Percentiles rank a stretch among this genome's conserved stretches.
Evolutionary conservation across 2,329 filamentous ascomycete genomes (phyloP).

Genomic region (Fusarium keratoplasticum): DNA sequence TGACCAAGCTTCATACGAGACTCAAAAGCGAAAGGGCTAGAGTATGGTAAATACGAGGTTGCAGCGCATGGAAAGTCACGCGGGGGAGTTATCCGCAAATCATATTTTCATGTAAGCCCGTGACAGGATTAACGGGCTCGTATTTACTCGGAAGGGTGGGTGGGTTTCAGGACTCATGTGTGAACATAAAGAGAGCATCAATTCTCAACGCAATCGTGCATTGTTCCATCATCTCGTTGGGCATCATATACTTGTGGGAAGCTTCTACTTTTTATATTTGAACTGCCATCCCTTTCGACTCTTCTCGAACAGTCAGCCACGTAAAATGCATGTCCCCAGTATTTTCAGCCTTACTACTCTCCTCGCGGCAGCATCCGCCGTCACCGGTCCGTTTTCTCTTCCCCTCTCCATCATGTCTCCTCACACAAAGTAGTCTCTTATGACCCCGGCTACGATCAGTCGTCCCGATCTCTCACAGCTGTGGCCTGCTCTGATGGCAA

Average conservation of each 20-base stretch:
- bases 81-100: neutral
- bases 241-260: neutral
- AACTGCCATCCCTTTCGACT: neutral
- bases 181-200: neutral
- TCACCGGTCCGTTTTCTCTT: conserved; percentile 40
- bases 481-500: conserved; percentile 75
- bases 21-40: neutral
- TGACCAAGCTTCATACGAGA: neutral
- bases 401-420: neutral
- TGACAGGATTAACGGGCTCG: neutral
- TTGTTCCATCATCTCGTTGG: neutral
- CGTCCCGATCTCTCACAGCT: conserved; percentile 61
- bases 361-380: conserved; percentile 49
- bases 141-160: neutral
- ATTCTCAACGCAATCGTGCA: neutral
- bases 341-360: conserved; percentile 52
- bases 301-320: neutral
- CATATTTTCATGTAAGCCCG: neutral
- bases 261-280: neutral
- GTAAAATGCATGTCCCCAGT: conserved; percentile 56
- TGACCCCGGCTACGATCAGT: conserved; percentile 76
- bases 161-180: neutral
- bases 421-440: conserved; percentile 67
- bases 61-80: neutral
- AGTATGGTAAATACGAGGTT: neutral